phyloP scores from a whole-genome alignment of 148 eudicot species.

The Cornus kousa region DNA sequence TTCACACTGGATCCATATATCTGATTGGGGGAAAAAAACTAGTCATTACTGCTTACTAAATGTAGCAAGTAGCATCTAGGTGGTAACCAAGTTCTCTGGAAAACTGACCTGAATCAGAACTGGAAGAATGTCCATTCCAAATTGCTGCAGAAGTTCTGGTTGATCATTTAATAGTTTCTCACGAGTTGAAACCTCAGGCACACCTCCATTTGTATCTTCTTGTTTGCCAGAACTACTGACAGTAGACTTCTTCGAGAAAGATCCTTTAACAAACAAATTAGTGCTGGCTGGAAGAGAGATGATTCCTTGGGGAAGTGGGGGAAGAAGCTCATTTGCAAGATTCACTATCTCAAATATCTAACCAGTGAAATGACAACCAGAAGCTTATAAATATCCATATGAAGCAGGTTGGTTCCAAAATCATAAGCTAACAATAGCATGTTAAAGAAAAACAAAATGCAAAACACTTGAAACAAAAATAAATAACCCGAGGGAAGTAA shows the following conservation, averaged over 20 bases:
- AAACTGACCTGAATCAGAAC: slow-evolving; percentile 78
- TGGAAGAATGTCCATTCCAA: slow-evolving; percentile 94
- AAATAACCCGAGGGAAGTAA: background rate
- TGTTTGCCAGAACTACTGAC: slow-evolving; percentile 58
- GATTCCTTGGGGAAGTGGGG: slow-evolving; percentile 86
- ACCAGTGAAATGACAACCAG: background rate
- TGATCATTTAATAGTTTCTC: slow-evolving; percentile 80
- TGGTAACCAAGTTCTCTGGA: background rate
- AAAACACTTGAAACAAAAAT: background rate
- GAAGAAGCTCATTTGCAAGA: slow-evolving; percentile 98
- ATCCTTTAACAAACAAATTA: slow-evolving; percentile 58
- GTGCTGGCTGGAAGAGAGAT: slow-evolving; percentile 78
- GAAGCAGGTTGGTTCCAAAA: background rate
- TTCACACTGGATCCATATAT: slow-evolving; percentile 96
- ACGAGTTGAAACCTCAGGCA: slow-evolving; percentile 61
- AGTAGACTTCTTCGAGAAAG: slow-evolving; percentile 57
- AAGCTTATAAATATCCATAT: background rate
- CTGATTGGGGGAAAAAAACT: slow-evolving; percentile 37
- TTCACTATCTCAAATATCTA: slow-evolving; percentile 97
- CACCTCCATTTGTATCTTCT: slow-evolving; percentile 54
- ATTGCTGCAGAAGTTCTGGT: slow-evolving; percentile 91
- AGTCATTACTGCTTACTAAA: slow-evolving; percentile 8
- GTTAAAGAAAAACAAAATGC: background rate
- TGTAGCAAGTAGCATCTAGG: background rate
- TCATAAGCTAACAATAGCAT: background rate